phyloP scores from a whole-genome alignment of 495 filamentous ascomycete genomes.

The Penicillium mononematosum region DNA sequence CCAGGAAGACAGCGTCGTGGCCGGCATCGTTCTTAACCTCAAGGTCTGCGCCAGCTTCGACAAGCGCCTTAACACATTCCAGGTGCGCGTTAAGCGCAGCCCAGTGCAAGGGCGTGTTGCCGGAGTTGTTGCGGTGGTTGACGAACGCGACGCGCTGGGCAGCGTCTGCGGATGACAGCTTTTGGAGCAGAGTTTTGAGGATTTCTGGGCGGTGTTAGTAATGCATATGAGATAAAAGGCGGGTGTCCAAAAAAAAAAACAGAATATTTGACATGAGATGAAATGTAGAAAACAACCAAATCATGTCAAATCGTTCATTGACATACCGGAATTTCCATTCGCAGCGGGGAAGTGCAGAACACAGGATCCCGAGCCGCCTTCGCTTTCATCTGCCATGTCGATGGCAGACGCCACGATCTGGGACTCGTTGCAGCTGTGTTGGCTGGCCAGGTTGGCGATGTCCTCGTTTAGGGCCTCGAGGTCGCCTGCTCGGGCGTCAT shows the following conservation, averaged over 20 bases:
- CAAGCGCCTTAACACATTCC: constrained; percentile 70
- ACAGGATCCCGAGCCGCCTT: constrained; percentile 45
- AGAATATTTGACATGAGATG: not conserved
- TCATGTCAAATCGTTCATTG: not conserved
- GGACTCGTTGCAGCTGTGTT: constrained; percentile 50
- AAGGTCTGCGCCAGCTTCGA: constrained; percentile 71
- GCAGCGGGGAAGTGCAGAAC: constrained; percentile 85
- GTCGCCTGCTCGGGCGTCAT: constrained; percentile 75
- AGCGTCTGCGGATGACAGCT: constrained; percentile 31
- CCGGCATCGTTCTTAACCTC: constrained; percentile 75
- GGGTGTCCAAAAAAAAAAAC: not conserved
- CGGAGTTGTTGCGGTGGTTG: constrained; percentile 69
- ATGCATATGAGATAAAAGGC: not conserved
- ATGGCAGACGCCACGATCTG: constrained; percentile 63
- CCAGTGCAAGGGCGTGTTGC: constrained; percentile 92
- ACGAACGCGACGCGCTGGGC: constrained; percentile 44
- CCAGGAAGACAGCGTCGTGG: constrained; percentile 82
- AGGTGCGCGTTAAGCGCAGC: constrained; percentile 86
- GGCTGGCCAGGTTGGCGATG: constrained; percentile 55
- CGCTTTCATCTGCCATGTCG: constrained; percentile 69
- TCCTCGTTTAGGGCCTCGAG: constrained; percentile 62
- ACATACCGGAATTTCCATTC: constrained; percentile 77
- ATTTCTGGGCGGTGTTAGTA: constrained; percentile 38
- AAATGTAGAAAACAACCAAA: not conserved
- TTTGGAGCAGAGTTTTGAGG: constrained; percentile 48